Conservation (phyloP, 345 rosid species). For the Kandelia obovata region DNA sequence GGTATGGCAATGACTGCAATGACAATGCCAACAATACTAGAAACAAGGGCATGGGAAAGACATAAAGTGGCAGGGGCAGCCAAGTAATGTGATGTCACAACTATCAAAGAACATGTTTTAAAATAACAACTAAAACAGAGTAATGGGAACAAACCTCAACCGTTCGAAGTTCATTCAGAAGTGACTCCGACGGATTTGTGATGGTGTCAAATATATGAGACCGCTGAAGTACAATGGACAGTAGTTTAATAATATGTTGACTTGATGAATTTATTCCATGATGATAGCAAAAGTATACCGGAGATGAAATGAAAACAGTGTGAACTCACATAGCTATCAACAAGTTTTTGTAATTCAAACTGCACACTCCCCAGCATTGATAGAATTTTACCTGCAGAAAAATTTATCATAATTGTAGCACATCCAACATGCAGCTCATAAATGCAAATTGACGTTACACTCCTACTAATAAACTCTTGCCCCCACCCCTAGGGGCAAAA, state of each 20-base stretch:
- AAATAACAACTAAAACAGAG: conserved; percentile 12
- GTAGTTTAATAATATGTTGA: conserved; percentile 12
- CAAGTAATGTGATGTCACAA: background rate
- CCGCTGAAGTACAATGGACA: conserved; percentile 51
- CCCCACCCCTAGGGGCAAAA: no score
- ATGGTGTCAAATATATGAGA: conserved; percentile 71
- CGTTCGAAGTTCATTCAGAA: conserved; percentile 83
- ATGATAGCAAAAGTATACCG: conserved; percentile 2
- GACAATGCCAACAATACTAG: background rate
- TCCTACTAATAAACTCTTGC: background rate
- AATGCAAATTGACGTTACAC: background rate
- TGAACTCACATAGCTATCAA: conserved; percentile 85
- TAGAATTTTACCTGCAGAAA: conserved; percentile 61
- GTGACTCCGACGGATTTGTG: conserved; percentile 89
- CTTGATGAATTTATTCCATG: background rate
- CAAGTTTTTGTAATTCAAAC: conserved; percentile 77
- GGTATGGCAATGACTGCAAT: background rate
- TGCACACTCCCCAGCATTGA: conserved; percentile 77
- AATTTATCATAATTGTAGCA: conserved; percentile 9
- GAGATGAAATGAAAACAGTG: conserved; percentile 7
- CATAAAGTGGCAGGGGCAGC: background rate
- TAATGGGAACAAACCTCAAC: conserved; percentile 77
- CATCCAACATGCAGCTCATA: background rate
- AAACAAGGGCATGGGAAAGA: background rate
- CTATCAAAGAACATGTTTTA: background rate